phyloP scores from a whole-genome alignment of 1,284 basidiomycete species.

The Wolfiporia cocos region DNA sequence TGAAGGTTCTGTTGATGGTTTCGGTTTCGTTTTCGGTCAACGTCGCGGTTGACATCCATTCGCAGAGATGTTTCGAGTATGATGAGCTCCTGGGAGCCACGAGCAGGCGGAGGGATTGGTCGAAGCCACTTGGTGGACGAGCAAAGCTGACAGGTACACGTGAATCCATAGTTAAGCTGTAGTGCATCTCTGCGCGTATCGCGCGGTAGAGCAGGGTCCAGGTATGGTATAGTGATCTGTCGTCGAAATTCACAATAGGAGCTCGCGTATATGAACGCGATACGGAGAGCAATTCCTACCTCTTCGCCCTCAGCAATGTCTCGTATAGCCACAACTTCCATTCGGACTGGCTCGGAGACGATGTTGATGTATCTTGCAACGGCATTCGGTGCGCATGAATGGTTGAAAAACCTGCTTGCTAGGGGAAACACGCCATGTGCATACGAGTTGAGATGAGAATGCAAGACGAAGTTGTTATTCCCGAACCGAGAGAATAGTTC shows the following conservation, averaged over 20 bases:
- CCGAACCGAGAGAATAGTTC: constrained; percentile 53
- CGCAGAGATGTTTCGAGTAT: no score
- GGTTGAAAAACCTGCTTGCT: constrained; percentile 71
- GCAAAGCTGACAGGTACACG: constrained; percentile 41
- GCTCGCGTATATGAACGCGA: not conserved
- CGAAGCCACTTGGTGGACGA: constrained; percentile 34
- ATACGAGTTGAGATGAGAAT: constrained; percentile 59
- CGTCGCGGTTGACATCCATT: no score
- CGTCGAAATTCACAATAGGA: not conserved
- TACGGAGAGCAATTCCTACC: constrained; percentile 32
- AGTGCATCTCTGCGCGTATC: constrained; percentile 55
- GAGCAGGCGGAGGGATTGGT: constrained; percentile 31
- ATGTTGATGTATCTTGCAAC: constrained; percentile 51
- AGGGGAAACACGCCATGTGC: constrained; percentile 69
- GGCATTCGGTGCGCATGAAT: constrained; percentile 71
- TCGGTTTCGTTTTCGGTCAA: no score
- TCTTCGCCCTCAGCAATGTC: constrained; percentile 54
- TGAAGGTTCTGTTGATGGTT: no score
- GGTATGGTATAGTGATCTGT: constrained; percentile 66
- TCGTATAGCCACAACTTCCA: constrained; percentile 59
- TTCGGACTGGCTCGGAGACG: constrained; percentile 32
- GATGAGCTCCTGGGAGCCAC: constrained; percentile 18
- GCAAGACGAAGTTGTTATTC: constrained; percentile 74
- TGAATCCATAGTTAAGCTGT: constrained; percentile 59
- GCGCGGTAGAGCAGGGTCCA: constrained; percentile 62